Evolutionary conservation across 306 rosid species (phyloP).

Genomic region (Cucurbita pepo): DNA sequence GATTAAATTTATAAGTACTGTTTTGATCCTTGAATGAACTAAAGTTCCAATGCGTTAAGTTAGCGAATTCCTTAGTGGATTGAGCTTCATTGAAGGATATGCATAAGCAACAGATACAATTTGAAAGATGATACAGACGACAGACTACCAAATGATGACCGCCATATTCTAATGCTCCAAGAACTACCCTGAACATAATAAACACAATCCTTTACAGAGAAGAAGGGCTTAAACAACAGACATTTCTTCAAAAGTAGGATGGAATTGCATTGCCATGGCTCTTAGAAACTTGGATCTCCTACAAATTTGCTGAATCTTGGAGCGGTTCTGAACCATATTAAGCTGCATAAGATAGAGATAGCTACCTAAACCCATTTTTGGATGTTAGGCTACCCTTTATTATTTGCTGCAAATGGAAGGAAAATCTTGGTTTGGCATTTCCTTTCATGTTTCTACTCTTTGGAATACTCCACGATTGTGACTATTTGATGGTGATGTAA

Average conservation of each 20-base stretch:
- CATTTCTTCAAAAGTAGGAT: neutral
- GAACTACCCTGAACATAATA: neutral
- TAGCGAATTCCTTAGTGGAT: neutral
- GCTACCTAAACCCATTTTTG: neutral
- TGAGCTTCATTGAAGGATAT: neutral
- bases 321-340: neutral
- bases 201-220: neutral
- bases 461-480: neutral
- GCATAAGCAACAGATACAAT: neutral
- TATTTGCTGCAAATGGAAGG: neutral
- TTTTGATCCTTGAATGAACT: too few species aligned
- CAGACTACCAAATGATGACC: neutral
- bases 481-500: conserved; percentile 86
- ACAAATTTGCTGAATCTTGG: neutral
- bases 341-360: neutral
- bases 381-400: neutral
- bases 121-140: neutral
- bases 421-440: neutral
- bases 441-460: neutral
- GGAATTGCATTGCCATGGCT: neutral
- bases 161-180: neutral
- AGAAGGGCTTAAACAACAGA: neutral
- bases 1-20: too few species aligned
- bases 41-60: too few species aligned
- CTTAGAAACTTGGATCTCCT: neutral